phyloP scores from a whole-genome alignment of 1,284 basidiomycete species.

The Cryptococcus jaspeensis region DNA sequence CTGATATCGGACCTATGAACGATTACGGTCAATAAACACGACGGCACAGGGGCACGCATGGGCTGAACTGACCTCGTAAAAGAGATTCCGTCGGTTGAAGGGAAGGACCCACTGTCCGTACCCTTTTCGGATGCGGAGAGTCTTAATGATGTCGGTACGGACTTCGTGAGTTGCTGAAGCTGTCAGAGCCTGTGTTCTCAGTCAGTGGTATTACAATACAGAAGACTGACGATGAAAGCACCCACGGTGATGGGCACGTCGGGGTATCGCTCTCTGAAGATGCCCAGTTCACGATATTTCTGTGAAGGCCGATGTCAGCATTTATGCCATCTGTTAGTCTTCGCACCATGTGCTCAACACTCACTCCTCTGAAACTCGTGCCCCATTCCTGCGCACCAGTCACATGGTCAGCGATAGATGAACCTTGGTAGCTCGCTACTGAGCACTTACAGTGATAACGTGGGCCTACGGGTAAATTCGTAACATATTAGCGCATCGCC shows the following conservation, averaged over 20 bases:
- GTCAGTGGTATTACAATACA: background rate
- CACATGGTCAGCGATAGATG: no score
- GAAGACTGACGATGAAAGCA: background rate
- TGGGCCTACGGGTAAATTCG: slow-evolving; percentile 66
- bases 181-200: slow-evolving; percentile 43
- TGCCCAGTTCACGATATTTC: slow-evolving; percentile 69
- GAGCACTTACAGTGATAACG: slow-evolving; percentile 69
- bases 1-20: slow-evolving; percentile 25
- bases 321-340: no score
- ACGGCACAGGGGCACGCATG: background rate
- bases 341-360: background rate
- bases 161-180: slow-evolving; percentile 59
- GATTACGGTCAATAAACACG: background rate
- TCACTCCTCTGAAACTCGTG: slow-evolving; percentile 65
- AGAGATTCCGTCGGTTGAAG: slow-evolving; percentile 76
- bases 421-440: background rate
- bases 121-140: slow-evolving; percentile 61
- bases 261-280: slow-evolving; percentile 66
- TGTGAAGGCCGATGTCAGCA: slow-evolving; percentile 11
- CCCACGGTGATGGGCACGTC: slow-evolving; percentile 75
- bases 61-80: slow-evolving; percentile 64
- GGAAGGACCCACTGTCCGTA: slow-evolving; percentile 69
- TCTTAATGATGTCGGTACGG: slow-evolving; percentile 67
- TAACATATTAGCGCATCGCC: slow-evolving; percentile 3
- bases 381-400: slow-evolving; percentile 69